Percentiles rank a stretch among this genome's conserved stretches.
phyloP scores from a whole-genome alignment of 2,329 filamentous ascomycete genomes.

The Cadophora gregata region DNA sequence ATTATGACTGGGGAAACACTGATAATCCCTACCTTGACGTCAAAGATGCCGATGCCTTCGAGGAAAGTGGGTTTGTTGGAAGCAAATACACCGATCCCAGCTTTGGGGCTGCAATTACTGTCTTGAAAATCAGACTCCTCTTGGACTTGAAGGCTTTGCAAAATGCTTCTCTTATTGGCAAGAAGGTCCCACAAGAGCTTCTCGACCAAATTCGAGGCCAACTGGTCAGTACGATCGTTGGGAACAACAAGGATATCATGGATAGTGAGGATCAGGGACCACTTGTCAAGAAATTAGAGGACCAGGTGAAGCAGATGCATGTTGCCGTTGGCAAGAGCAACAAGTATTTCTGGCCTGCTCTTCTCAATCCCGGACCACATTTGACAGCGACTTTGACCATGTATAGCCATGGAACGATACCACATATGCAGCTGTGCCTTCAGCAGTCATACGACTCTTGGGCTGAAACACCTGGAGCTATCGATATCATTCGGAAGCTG shows the following conservation, averaged over 20 bases:
- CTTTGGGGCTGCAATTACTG: constrained; percentile 38
- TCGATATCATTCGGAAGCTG: constrained; percentile 34
- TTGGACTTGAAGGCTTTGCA: constrained; percentile 44
- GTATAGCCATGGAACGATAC: constrained; percentile 34
- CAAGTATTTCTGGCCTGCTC: constrained; percentile 39
- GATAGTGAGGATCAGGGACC: constrained; percentile 25
- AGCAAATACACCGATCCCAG: constrained; percentile 29
- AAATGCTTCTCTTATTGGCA: constrained; percentile 28
- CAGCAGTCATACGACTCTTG: constrained; percentile 31
- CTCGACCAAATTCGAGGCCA: constrained; percentile 37
- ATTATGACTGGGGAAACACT: constrained; percentile 48
- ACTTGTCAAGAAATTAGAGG: constrained; percentile 34
- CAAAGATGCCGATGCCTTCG: constrained; percentile 50
- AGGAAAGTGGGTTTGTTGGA: constrained; percentile 40
- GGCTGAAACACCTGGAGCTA: constrained; percentile 39
- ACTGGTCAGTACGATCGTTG: constrained; percentile 38
- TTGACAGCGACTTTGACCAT: constrained; percentile 27
- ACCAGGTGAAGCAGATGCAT: constrained; percentile 40
- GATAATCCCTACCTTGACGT: constrained; percentile 47
- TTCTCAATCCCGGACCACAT: constrained; percentile 38
- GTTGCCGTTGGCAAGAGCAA: constrained; percentile 35
- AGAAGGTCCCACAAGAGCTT: constrained; percentile 40
- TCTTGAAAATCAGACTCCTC: constrained; percentile 48
- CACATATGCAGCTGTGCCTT: constrained; percentile 39
- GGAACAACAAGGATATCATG: constrained; percentile 32